Conservation (phyloP, 2,329 filamentous ascomycete species). For the Hirsutella minnesotensis region DNA sequence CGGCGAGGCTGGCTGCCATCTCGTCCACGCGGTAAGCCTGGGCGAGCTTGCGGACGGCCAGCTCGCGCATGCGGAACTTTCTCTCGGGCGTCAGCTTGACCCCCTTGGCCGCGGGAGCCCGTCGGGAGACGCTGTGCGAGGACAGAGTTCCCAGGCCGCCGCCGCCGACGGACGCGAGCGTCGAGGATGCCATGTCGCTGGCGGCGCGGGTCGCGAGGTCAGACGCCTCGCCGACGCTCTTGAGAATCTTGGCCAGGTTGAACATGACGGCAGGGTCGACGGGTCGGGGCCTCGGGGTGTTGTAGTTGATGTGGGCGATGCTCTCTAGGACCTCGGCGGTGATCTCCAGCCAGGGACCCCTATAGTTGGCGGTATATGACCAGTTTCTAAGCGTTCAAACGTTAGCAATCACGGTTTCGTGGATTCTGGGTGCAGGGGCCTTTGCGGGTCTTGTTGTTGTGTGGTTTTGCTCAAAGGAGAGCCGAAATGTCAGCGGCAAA, state of each 20-base stretch:
- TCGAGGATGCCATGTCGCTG: slow-evolving; percentile 56
- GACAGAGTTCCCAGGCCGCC: slow-evolving; percentile 11
- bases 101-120: slow-evolving; percentile 40
- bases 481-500: too few relatives aligned
- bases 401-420: not conserved
- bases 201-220: slow-evolving; percentile 67
- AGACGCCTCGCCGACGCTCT: slow-evolving; percentile 68
- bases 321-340: slow-evolving; percentile 69
- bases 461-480: too few relatives aligned
- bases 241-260: slow-evolving; percentile 72
- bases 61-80: slow-evolving; percentile 68
- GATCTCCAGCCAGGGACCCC: slow-evolving; percentile 73
- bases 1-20: slow-evolving; percentile 70
- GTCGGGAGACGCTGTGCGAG: slow-evolving; percentile 9
- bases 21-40: slow-evolving; percentile 73
- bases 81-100: slow-evolving; percentile 64
- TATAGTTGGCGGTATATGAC: slow-evolving; percentile 74
- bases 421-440: not conserved
- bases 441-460: not conserved
- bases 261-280: slow-evolving; percentile 74
- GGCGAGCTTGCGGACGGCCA: slow-evolving; percentile 66
- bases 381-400: slow-evolving; percentile 53
- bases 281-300: slow-evolving; percentile 61
- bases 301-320: slow-evolving; percentile 69
- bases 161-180: slow-evolving; percentile 44